Evolutionary conservation across 345 rosid genomes (phyloP).

Genomic region (sweet orange (Citrus sinensis)): DNA sequence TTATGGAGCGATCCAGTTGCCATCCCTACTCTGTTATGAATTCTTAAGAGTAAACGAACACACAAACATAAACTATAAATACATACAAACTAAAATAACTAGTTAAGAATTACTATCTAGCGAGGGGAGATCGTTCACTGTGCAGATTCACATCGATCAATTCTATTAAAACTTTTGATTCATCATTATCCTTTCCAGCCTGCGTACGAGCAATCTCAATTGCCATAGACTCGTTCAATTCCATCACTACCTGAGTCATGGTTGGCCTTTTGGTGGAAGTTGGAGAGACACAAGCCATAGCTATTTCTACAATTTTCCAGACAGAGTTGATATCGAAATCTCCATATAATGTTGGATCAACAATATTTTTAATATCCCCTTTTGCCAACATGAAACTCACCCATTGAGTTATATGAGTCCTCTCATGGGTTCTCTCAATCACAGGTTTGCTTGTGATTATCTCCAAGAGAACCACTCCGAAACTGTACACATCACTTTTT

Average conservation of each 20-base stretch:
- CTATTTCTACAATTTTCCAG: too few species aligned
- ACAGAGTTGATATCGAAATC: too few species aligned
- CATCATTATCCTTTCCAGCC: not conserved
- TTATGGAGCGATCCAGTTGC: too few species aligned
- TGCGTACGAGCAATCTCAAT: not conserved
- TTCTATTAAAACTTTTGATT: not conserved
- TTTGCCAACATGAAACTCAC: not conserved
- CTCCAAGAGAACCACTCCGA: slow-evolving; percentile 39
- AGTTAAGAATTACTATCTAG: not conserved
- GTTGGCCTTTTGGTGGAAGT: not conserved
- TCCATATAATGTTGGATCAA: not conserved
- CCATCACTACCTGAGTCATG: slow-evolving; percentile 30
- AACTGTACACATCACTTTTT: slow-evolving; percentile 43
- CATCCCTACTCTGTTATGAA: too few species aligned
- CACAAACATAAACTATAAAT: too few species aligned
- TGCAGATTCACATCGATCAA: not conserved
- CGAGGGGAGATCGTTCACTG: not conserved
- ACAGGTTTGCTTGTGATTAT: slow-evolving; percentile 30
- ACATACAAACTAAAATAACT: too few species aligned
- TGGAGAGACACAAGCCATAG: too few species aligned
- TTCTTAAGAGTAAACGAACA: too few species aligned
- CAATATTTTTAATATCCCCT: not conserved
- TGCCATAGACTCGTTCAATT: slow-evolving; percentile 17
- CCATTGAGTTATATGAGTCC: slow-evolving; percentile 19
- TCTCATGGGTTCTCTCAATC: slow-evolving; percentile 9